Evolutionary conservation across 2,329 filamentous ascomycete species (phyloP).

Genomic region (Claviceps sp.): DNA sequence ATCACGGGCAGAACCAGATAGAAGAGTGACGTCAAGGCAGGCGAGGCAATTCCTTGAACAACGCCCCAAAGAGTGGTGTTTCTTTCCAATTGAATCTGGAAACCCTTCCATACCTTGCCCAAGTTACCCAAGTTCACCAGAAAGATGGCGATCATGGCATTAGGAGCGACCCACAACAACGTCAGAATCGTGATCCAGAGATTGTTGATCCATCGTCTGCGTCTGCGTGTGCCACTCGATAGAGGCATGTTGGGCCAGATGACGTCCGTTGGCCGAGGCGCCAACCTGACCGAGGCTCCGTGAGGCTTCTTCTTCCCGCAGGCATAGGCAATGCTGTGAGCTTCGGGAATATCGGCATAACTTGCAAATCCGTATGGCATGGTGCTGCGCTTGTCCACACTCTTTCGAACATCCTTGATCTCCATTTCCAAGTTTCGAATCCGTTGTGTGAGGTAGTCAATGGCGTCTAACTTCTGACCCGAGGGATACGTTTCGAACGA

Average conservation of each 20-base stretch:
- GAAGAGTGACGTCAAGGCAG: constrained; percentile 73
- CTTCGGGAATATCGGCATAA: constrained; percentile 76
- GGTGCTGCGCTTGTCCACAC: constrained; percentile 75
- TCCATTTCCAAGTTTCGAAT: constrained; percentile 73
- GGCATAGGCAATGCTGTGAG: constrained; percentile 75
- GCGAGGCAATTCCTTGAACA: constrained; percentile 82
- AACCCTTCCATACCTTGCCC: constrained; percentile 64
- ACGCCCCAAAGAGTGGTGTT: constrained; percentile 66
- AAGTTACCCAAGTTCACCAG: constrained; percentile 75
- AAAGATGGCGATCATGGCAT: constrained; percentile 90
- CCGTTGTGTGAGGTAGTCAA: constrained; percentile 78
- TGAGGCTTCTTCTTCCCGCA: constrained; percentile 69
- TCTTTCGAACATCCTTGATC: constrained; percentile 69
- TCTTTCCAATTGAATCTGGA: constrained; percentile 47
- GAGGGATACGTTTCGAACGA: constrained; percentile 49
- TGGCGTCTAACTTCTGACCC: constrained; percentile 75
- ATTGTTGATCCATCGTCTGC: constrained; percentile 65
- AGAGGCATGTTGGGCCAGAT: constrained; percentile 92
- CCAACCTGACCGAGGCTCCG: constrained; percentile 63
- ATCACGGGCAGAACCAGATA: constrained; percentile 83
- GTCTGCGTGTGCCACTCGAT: constrained; percentile 51
- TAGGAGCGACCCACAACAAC: constrained; percentile 76
- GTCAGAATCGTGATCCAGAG: constrained; percentile 76
- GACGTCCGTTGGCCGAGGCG: constrained; percentile 78
- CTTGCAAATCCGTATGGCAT: constrained; percentile 92